Conservation (phyloP, 192 early-diverging fungal genomes). For the Mortierella hygrophila region DNA sequence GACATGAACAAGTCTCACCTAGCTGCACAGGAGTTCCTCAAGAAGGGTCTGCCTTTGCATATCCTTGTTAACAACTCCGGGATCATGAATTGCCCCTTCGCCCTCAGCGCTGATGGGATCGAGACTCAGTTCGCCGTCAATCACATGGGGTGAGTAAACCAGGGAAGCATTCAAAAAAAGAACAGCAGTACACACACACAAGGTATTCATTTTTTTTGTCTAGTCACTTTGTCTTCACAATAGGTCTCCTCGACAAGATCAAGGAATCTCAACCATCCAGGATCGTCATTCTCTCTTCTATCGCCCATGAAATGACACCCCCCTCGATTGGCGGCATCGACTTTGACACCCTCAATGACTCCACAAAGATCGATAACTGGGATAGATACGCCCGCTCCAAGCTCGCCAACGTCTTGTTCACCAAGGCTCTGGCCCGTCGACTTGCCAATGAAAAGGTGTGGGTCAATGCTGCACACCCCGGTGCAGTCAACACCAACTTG, state of each 20-base stretch:
- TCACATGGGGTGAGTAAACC: slow-evolving; percentile 53
- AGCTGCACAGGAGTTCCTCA: slow-evolving; percentile 51
- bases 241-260: slow-evolving; percentile 39
- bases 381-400: slow-evolving; percentile 62
- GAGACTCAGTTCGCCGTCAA: slow-evolving; percentile 63
- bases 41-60: slow-evolving; percentile 56
- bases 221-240: slow-evolving; percentile 50
- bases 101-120: slow-evolving; percentile 55
- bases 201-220: not conserved
- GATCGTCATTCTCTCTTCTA: slow-evolving; percentile 57
- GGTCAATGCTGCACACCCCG: slow-evolving; percentile 31
- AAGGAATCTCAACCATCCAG: slow-evolving; percentile 55
- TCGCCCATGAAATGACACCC: slow-evolving; percentile 21
- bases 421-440: slow-evolving; percentile 54
- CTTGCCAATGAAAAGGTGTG: slow-evolving; percentile 37
- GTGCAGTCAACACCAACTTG: slow-evolving; percentile 12
- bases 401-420: slow-evolving; percentile 64
- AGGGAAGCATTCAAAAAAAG: not conserved
- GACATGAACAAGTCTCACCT: slow-evolving; percentile 14
- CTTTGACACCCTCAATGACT: slow-evolving; percentile 57
- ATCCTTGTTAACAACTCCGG: slow-evolving; percentile 62
- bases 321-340: slow-evolving; percentile 27
- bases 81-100: slow-evolving; percentile 36
- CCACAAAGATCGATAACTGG: slow-evolving; percentile 9
- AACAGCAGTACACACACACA: not conserved